Percentiles rank a stretch among this genome's conserved stretches.
phyloP scores from a whole-genome alignment of 2,329 filamentous ascomycete species.

The Neofusicoccum parvum region DNA sequence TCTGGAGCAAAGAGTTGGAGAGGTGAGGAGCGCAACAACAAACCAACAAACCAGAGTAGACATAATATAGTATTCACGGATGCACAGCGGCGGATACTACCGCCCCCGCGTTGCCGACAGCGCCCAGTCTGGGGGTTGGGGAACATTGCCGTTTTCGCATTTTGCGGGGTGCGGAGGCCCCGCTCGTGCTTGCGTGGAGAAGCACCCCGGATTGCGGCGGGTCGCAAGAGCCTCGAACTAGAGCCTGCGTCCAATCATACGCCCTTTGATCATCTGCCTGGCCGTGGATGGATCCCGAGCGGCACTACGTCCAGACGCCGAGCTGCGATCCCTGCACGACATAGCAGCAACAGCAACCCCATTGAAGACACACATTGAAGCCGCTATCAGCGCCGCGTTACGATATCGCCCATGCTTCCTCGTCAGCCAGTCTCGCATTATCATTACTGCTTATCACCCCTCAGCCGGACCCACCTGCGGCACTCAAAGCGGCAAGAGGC shows the following conservation, averaged over 20 bases:
- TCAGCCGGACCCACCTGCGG: neutral
- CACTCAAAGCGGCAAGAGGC: neutral
- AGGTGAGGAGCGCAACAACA: no score
- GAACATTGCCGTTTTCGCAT: neutral
- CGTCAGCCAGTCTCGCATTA: neutral
- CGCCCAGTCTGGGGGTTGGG: neutral
- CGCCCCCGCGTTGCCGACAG: neutral
- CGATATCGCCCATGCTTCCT: neutral
- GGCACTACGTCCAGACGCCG: no score
- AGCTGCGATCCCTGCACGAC: no score
- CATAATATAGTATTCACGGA: neutral
- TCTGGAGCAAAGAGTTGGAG: neutral
- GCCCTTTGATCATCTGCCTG: neutral
- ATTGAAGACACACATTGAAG: no score
- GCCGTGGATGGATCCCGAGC: no score
- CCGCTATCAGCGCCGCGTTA: no score
- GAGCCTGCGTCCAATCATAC: neutral
- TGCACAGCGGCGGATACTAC: neutral
- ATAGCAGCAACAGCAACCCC: no score
- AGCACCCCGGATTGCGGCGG: neutral
- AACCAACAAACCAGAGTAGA: no score
- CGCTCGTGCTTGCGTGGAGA: neutral
- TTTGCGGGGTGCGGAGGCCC: constrained; percentile 10
- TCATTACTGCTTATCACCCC: neutral
- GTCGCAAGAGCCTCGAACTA: neutral